Evolutionary conservation across 2,329 filamentous ascomycete genomes (phyloP).

Genomic region (Colletotrichum falcatum): DNA sequence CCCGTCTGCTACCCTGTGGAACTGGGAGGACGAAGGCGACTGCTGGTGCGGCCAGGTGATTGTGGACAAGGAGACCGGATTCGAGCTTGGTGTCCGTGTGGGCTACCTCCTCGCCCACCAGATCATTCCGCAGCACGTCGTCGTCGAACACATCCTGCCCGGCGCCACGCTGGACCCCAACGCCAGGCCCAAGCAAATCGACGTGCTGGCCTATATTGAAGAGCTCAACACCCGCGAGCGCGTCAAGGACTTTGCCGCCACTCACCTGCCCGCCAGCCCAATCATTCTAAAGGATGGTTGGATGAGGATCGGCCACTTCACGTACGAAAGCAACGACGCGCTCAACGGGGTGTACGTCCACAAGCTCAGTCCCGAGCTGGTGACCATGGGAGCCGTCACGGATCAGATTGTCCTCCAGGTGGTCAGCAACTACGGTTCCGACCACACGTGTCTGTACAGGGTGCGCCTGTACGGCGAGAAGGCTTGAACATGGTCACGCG

Average conservation of each 20-base stretch:
- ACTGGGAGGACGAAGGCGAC: constrained; percentile 84
- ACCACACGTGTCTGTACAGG: constrained; percentile 76
- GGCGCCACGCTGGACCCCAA: constrained; percentile 71
- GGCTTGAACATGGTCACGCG: constrained; percentile 10
- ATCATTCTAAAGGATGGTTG: constrained; percentile 53
- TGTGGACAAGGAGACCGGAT: constrained; percentile 51
- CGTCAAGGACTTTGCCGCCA: constrained; percentile 57
- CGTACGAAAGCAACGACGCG: constrained; percentile 60
- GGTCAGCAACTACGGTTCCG: constrained; percentile 68
- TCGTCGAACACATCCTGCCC: constrained; percentile 78
- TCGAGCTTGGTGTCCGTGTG: constrained; percentile 71
- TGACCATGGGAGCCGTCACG: constrained; percentile 60
- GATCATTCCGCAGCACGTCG: constrained; percentile 75
- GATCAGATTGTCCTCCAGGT: constrained; percentile 67
- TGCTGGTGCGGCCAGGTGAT: constrained; percentile 81
- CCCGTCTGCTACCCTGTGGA: constrained; percentile 63
- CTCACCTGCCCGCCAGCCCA: constrained; percentile 52
- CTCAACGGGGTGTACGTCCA: constrained; percentile 65
- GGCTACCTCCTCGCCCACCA: constrained; percentile 69
- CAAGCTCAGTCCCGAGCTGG: constrained; percentile 62
- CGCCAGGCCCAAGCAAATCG: constrained; percentile 74
- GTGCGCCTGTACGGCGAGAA: constrained; percentile 67
- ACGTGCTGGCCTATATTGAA: constrained; percentile 74
- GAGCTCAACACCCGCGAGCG: constrained; percentile 56
- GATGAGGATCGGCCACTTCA: constrained; percentile 69